Evolutionary conservation across 2,329 filamentous ascomycete genomes (phyloP), one percentile per base, ranked within the genome.

Genomic region (Mycosphaerella sp.): DNA sequence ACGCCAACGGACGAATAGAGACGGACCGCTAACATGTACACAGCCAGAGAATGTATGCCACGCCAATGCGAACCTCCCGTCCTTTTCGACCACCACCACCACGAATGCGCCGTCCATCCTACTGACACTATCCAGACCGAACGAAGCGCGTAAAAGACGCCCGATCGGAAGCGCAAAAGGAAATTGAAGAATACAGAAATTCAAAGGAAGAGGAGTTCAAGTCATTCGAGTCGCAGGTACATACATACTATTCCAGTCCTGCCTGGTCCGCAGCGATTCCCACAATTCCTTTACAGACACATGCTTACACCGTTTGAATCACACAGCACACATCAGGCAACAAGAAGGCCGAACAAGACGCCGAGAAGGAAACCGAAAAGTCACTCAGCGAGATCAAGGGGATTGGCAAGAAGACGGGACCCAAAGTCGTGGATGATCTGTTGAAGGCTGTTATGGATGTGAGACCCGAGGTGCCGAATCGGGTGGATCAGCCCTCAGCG

Each of bases 111-210:
- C 36, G 47, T 31, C 34, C 46, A 45, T n/a, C 26, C 54, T 52
- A 64, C 51, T 53, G 45, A 46, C 66, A 59, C 66, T 58, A 48
- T 29, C 36, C 57, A 90, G 87, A 90, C 80, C 90, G 93, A 70
- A 96, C 93, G 59, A 96, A 96, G 80, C 85, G 90, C 70, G 89
- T 98, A 75, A 95, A 89, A 76, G 93, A 97, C 77, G 93, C 93
- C 60, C 88, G 92, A 70, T 84, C 88, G 69, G 93, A 98, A 75
- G 93, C 93, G 59, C 95, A 96, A 77, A 95, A 95, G 76, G 92
- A 98, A 73, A 95, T 98, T 68, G 88, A 95, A 63, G 86, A 89
- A 53, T 97, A 98, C 79, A 84, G 85, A 71, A 82, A 85, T 67
- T 76, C 85, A 66, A 98, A 96, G 78, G 93, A 98, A 69, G 81